Conservation (phyloP, 1,139 yeast genomes). For the Suhomyces guaymorum region DNA sequence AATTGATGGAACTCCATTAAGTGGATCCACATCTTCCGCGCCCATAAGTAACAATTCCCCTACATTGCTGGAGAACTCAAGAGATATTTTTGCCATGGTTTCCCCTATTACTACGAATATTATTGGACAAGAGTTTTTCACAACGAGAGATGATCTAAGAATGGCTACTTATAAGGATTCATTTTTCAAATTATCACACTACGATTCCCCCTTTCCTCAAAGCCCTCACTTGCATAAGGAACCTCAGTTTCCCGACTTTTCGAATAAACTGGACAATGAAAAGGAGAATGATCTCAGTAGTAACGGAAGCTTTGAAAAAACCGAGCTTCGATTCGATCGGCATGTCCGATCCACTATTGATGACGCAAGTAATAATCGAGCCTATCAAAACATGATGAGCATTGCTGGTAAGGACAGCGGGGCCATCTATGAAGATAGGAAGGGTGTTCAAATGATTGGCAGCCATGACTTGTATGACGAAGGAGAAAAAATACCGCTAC, state of each 20-base stretch:
- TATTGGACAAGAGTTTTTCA: slow-evolving; percentile 17
- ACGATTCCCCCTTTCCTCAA: slow-evolving; percentile 4
- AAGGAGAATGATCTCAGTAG: slow-evolving; percentile 7
- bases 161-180: slow-evolving; percentile 24
- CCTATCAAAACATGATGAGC: too few relatives aligned
- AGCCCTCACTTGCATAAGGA: background rate
- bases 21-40: slow-evolving; percentile 2
- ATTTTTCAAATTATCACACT: slow-evolving; percentile 13
- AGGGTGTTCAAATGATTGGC: too few relatives aligned
- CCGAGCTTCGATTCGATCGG: slow-evolving; percentile 11
- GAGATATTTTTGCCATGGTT: slow-evolving; percentile 19
- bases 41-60: slow-evolving; percentile 4
- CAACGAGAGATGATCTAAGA: slow-evolving; percentile 21
- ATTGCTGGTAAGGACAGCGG: too few relatives aligned
- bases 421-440: too few relatives aligned
- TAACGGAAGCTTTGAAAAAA: slow-evolving; percentile 13
- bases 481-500: background rate
- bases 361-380: too few relatives aligned
- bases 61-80: slow-evolving; percentile 2
- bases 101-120: slow-evolving; percentile 15
- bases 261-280: slow-evolving; percentile 8
- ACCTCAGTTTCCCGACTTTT: slow-evolving; percentile 3
- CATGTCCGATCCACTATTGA: slow-evolving; percentile 14
- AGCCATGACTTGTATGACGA: too few relatives aligned
- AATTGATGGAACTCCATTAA: background rate